These are phyloP conservation scores for Rhodofomes roseus DNA, from an alignment of 1,284 basidiomycete species.

Conservation along the genomic window DNA sequence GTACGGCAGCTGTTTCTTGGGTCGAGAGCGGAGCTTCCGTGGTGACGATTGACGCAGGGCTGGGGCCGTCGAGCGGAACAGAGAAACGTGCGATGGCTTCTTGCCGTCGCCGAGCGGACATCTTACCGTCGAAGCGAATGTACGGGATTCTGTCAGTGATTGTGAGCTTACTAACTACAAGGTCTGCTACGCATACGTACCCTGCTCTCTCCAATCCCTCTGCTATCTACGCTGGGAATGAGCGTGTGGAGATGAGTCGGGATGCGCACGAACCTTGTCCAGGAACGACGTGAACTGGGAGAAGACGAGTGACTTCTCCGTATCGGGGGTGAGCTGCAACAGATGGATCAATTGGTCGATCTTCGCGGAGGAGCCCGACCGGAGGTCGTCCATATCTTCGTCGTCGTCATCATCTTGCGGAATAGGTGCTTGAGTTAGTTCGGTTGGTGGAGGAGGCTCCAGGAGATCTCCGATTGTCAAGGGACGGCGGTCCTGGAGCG, in stretches of 20 bases:
- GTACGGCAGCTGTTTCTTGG: slow-evolving; percentile 13
- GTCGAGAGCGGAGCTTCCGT: not conserved
- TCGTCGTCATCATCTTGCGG: slow-evolving; percentile 37
- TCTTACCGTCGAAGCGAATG: slow-evolving; percentile 79
- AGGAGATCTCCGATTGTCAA: slow-evolving; percentile 61
- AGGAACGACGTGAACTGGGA: slow-evolving; percentile 85
- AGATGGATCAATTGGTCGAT: slow-evolving; percentile 77
- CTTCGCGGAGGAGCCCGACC: slow-evolving; percentile 71
- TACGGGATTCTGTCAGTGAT: slow-evolving; percentile 56
- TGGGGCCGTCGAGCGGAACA: slow-evolving; percentile 47
- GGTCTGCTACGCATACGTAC: slow-evolving; percentile 28
- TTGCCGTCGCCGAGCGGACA: slow-evolving; percentile 75
- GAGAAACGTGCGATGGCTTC: slow-evolving; percentile 76
- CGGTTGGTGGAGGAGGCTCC: slow-evolving; percentile 62
- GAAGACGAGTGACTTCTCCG: slow-evolving; percentile 81
- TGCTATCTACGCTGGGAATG: slow-evolving; percentile 48
- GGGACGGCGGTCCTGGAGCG: slow-evolving; percentile 62
- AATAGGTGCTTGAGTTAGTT: slow-evolving; percentile 56
- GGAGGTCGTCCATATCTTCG: slow-evolving; percentile 38
- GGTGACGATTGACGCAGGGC: slow-evolving; percentile 6
- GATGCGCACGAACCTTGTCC: slow-evolving; percentile 54
- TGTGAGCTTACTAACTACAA: slow-evolving; percentile 6
- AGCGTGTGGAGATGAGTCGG: not conserved
- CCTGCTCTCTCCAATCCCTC: slow-evolving; percentile 63
- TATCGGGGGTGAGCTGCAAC: slow-evolving; percentile 60